Evolutionary conservation across 345 rosid species (phyloP).

Genomic region (Hevea brasiliensis): DNA sequence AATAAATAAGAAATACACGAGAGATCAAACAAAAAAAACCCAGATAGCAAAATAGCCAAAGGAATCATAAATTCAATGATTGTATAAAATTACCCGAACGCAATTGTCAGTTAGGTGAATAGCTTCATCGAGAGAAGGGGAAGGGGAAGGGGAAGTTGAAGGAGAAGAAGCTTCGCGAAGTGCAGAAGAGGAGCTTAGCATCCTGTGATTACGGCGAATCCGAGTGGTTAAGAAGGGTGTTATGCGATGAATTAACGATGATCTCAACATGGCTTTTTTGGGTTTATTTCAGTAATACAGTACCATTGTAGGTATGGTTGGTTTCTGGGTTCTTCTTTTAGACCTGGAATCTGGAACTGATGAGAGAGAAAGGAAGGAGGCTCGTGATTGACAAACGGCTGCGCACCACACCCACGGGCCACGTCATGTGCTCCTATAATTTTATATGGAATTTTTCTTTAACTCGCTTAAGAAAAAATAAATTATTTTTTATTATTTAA

Average conservation of each 20-base stretch:
- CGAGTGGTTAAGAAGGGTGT: constrained; percentile 51
- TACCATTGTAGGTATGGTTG: not conserved
- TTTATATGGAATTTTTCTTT: no score
- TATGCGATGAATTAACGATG: constrained; percentile 48
- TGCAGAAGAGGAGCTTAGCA: constrained; percentile 51
- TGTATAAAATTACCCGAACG: constrained; percentile 49
- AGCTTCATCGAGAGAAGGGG: constrained; percentile 38
- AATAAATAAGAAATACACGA: not conserved
- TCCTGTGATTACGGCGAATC: constrained; percentile 56
- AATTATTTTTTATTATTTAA: no score
- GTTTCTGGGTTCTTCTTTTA: not conserved
- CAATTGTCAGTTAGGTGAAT: constrained; percentile 65
- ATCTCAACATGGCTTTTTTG: constrained; percentile 44
- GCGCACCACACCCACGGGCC: not conserved
- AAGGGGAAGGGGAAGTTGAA: constrained; percentile 38
- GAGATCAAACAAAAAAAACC: not conserved
- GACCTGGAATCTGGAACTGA: not conserved
- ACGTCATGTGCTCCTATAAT: not conserved
- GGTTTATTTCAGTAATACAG: not conserved
- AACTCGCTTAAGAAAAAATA: no score
- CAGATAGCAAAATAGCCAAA: not conserved
- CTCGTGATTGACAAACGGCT: not conserved
- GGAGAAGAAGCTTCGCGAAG: constrained; percentile 33
- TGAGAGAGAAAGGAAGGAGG: not conserved
- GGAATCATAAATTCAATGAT: not conserved